Evolutionary conservation across 345 rosid species (phyloP).

Genomic region (Syzygium oleosum): DNA sequence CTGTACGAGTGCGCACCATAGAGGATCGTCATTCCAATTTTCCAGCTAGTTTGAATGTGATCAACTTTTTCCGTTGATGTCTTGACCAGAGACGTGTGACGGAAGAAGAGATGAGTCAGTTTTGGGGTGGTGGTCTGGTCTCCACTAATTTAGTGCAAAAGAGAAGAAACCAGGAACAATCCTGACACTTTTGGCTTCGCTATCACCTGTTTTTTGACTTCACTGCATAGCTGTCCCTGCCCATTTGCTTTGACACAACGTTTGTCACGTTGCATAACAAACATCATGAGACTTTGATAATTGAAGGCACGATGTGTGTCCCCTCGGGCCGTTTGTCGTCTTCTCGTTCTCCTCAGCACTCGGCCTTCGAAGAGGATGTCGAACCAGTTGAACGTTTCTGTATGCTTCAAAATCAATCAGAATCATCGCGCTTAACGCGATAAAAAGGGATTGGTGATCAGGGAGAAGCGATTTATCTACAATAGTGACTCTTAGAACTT

Average conservation of each 20-base stretch:
- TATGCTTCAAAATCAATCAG: not conserved
- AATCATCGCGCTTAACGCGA: not conserved
- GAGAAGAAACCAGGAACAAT: too few species aligned
- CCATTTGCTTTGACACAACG: not conserved
- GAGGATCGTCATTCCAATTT: too few species aligned
- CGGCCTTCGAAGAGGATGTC: not conserved
- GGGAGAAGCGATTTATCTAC: not conserved
- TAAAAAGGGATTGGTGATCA: not conserved
- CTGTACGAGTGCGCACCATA: fast-evolving
- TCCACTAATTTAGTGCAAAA: not conserved
- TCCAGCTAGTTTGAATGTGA: too few species aligned
- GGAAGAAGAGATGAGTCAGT: not conserved
- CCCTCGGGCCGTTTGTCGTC: not conserved
- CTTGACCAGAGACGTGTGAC: not conserved
- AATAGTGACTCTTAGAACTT: fast-evolving
- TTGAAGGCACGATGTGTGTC: not conserved
- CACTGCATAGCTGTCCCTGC: not conserved
- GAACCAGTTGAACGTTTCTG: not conserved
- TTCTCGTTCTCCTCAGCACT: not conserved
- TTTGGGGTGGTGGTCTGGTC: not conserved
- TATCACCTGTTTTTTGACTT: too few species aligned
- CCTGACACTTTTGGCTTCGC: too few species aligned
- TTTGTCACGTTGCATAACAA: not conserved
- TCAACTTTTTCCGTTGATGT: too few species aligned
- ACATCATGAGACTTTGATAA: not conserved